phyloP scores from a whole-genome alignment of 208 protist species.

The Tritrichomonas musculus region DNA sequence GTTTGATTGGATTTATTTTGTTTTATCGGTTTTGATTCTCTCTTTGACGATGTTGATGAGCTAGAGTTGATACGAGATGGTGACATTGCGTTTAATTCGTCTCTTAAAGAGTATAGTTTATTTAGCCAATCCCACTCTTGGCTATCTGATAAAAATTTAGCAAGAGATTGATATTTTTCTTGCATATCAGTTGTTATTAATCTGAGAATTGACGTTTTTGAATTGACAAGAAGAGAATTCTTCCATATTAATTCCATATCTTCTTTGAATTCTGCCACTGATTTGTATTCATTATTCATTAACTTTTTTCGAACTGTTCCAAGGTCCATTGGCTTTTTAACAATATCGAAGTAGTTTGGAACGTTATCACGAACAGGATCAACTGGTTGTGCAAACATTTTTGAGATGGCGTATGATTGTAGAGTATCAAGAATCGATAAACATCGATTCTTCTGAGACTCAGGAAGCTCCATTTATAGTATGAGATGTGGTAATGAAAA shows the following conservation, averaged over 20 bases:
- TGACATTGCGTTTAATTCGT: too few relatives aligned
- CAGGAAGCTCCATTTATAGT: background rate
- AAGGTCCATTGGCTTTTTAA: slow-evolving; percentile 27
- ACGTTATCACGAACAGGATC: background rate
- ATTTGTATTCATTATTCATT: background rate
- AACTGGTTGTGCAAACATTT: slow-evolving; percentile 24
- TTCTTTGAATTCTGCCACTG: background rate
- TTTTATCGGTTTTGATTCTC: background rate
- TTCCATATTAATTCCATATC: background rate
- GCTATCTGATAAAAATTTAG: background rate
- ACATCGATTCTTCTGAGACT: background rate
- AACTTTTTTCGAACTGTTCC: background rate
- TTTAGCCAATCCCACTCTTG: background rate
- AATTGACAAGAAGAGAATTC: background rate
- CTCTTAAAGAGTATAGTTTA: background rate
- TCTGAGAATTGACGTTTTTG: background rate
- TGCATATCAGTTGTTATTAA: background rate
- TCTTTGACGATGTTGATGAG: background rate
- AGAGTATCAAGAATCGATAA: background rate
- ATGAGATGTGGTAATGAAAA: too few relatives aligned
- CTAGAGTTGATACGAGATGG: background rate
- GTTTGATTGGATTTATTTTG: background rate
- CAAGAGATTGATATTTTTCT: background rate
- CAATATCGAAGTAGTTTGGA: background rate
- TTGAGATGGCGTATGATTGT: background rate